phyloP scores from a whole-genome alignment of 1,284 basidiomycete genomes.

The Boletus mariae region DNA sequence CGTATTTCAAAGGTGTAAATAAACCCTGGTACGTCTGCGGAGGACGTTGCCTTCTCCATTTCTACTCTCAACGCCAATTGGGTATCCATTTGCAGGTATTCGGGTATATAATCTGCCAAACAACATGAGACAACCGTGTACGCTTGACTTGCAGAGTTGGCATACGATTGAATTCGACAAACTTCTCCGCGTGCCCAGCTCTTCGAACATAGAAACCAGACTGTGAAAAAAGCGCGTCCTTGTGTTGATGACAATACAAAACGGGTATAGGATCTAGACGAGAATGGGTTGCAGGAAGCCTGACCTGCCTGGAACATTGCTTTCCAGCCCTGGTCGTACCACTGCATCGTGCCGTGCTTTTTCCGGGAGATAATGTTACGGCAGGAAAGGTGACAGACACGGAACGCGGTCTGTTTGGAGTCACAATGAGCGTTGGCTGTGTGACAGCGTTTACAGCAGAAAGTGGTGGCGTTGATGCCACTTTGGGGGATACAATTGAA shows the following conservation, averaged over 20 bases:
- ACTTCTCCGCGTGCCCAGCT: conserved; percentile 38
- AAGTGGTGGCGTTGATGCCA: conserved; percentile 1
- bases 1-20: conserved; percentile 78
- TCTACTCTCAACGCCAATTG: conserved; percentile 60
- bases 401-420: conserved; percentile 25
- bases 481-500: conserved; percentile 7
- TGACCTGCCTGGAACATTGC: conserved; percentile 60
- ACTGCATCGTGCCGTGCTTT: conserved; percentile 48
- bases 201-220: conserved; percentile 57
- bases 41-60: conserved; percentile 65
- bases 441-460: conserved; percentile 6
- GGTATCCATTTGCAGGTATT: conserved; percentile 59
- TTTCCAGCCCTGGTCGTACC: conserved; percentile 64
- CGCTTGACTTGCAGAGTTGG: background rate
- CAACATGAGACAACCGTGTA: conserved; percentile 12
- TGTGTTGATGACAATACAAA: conserved; percentile 67
- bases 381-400: conserved; percentile 27
- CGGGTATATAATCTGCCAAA: conserved; percentile 62
- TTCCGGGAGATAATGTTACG: conserved; percentile 23
- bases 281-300: conserved; percentile 42
- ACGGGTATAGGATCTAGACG: conserved; percentile 35
- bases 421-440: conserved; percentile 7
- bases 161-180: conserved; percentile 55
- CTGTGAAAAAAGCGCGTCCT: conserved; percentile 49
- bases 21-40: conserved; percentile 61